These are phyloP conservation scores for Nicotiana knightiana DNA, from an alignment of 257 asterid species.

Conservation along the genomic window DNA sequence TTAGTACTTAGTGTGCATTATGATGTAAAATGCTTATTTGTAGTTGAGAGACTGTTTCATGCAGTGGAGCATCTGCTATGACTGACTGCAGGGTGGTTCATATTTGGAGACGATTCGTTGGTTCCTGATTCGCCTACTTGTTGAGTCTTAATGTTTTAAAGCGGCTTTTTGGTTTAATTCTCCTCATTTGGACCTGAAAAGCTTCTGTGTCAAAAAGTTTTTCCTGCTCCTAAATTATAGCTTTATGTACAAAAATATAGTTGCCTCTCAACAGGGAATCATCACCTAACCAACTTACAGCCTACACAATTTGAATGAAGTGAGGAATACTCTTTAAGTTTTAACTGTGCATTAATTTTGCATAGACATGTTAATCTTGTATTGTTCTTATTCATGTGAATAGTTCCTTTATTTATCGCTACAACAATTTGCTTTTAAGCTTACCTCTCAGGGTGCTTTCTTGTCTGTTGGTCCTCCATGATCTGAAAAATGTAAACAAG, in stretches of 20 bases:
- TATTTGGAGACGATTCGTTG: neutral
- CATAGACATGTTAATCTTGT: too few relatives aligned
- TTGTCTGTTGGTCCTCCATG: too few relatives aligned
- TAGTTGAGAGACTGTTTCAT: neutral
- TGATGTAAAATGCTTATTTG: neutral
- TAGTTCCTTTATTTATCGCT: too few relatives aligned
- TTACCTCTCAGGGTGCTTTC: too few relatives aligned
- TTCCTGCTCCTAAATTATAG: neutral
- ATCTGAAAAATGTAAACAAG: too few relatives aligned
- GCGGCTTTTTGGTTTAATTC: neutral
- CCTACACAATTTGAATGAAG: neutral
- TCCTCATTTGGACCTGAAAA: neutral
- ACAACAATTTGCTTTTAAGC: too few relatives aligned
- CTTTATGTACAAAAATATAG: neutral
- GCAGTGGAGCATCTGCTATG: constrained; percentile 11
- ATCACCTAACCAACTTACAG: neutral
- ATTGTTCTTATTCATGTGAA: too few relatives aligned
- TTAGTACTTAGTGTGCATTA: neutral
- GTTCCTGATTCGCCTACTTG: neutral
- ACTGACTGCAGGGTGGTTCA: constrained; percentile 1
- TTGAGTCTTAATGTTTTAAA: neutral
- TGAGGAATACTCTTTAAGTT: neutral
- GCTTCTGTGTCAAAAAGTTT: neutral
- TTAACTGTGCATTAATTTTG: too few relatives aligned
- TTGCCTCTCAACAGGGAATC: too few relatives aligned